Evolutionary conservation across 192 early-diverging fungal genomes (phyloP).

Genomic region (Pilaira anomala): DNA sequence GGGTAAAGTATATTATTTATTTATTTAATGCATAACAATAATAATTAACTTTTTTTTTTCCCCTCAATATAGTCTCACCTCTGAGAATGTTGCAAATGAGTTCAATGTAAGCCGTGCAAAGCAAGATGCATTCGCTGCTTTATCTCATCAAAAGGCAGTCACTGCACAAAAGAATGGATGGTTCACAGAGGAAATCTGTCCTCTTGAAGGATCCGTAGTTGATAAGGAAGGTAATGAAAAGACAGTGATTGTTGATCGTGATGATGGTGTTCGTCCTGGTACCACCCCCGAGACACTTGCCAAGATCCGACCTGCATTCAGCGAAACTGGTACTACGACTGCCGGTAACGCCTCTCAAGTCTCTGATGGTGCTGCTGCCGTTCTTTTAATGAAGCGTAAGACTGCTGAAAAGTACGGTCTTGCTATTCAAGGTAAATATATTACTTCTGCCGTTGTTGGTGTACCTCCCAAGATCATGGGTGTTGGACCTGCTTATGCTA

Average conservation of each 20-base stretch:
- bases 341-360: slow-evolving; percentile 98
- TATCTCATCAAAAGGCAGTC: slow-evolving; percentile 80
- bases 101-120: slow-evolving; percentile 81
- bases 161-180: slow-evolving; percentile 86
- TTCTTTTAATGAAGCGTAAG: slow-evolving; percentile 92
- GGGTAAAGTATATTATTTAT: slow-evolving; percentile 40
- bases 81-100: slow-evolving; percentile 93
- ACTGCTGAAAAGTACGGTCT: slow-evolving; percentile 84
- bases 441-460: slow-evolving; percentile 85
- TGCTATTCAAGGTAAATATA: slow-evolving; percentile 82
- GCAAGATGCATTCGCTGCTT: slow-evolving; percentile 89
- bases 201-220: slow-evolving; percentile 67
- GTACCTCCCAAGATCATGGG: slow-evolving; percentile 95
- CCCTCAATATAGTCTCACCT: slow-evolving; percentile 66
- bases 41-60: not conserved
- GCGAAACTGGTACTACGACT: slow-evolving; percentile 78
- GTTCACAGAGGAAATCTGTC: slow-evolving; percentile 90
- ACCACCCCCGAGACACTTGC: slow-evolving; percentile 76
- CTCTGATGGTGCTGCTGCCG: slow-evolving; percentile 95
- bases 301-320: slow-evolving; percentile 90
- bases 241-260: slow-evolving; percentile 69
- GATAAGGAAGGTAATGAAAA: slow-evolving; percentile 80
- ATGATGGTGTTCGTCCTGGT: slow-evolving; percentile 88
- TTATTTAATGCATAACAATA: not conserved
- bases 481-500: slow-evolving; percentile 92